These are phyloP conservation scores for Komagataella ulmi DNA, from an alignment of 805 yeast species.

Conservation along the genomic window DNA sequence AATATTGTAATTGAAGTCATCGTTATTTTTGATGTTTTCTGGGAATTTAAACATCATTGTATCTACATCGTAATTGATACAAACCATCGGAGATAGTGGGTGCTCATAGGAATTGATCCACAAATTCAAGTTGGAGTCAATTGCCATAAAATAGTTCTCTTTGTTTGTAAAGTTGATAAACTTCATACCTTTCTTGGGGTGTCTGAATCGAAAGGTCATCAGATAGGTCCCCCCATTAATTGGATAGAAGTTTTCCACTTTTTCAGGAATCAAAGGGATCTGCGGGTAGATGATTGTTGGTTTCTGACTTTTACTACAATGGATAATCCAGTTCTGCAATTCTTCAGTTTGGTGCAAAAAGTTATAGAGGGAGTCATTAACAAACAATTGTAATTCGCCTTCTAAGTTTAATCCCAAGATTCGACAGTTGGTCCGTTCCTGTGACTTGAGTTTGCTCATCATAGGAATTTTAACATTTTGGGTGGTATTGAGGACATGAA, in stretches of 20 bases:
- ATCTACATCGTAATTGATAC: neutral
- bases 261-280: neutral
- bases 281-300: neutral
- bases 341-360: neutral
- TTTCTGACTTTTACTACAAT: neutral
- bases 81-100: slow-evolving; percentile 1
- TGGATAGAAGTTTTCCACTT: neutral
- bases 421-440: neutral
- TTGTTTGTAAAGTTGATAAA: neutral
- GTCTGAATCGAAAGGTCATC: neutral
- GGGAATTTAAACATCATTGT: neutral
- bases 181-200: neutral
- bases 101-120: slow-evolving; percentile 2
- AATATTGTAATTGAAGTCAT: neutral
- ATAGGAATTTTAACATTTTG: neutral
- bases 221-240: neutral
- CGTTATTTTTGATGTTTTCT: neutral
- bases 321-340: neutral
- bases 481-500: neutral
- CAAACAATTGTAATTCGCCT: neutral
- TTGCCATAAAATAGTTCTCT: neutral
- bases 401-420: neutral
- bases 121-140: slow-evolving; percentile 1
- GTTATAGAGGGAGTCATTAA: neutral
- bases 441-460: neutral